A percentile compares a stretch with the other conserved stretches of the same genome.
These are phyloP conservation scores for Alternaria brassicicola DNA, from an alignment of 2,329 filamentous ascomycete genomes.

Conservation along the genomic window DNA sequence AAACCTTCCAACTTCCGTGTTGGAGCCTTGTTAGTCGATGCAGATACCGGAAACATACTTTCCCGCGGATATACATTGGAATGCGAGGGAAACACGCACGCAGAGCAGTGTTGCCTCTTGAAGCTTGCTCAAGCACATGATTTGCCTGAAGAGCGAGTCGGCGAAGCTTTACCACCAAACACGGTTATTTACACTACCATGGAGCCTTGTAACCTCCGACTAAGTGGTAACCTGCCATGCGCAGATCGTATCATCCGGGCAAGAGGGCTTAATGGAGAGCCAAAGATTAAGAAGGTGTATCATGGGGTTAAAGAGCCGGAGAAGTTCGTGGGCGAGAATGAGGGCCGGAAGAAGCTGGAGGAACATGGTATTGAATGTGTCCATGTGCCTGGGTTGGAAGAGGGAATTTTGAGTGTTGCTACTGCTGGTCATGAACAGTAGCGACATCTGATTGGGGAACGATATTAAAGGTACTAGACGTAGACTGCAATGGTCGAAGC, in stretches of 20 bases:
- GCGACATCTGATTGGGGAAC: background rate
- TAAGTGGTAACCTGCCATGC: slow-evolving; percentile 78
- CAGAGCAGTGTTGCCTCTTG: slow-evolving; percentile 87
- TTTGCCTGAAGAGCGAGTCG: slow-evolving; percentile 61
- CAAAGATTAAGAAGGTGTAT: slow-evolving; percentile 76
- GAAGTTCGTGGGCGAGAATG: slow-evolving; percentile 85
- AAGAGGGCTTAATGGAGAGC: slow-evolving; percentile 52
- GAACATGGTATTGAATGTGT: slow-evolving; percentile 75
- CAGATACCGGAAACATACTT: slow-evolving; percentile 64
- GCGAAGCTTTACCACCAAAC: slow-evolving; percentile 58
- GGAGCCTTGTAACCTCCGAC: slow-evolving; percentile 77
- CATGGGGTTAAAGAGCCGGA: slow-evolving; percentile 88
- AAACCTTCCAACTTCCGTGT: slow-evolving; percentile 93
- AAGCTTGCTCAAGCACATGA: slow-evolving; percentile 63
- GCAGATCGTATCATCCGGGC: slow-evolving; percentile 74
- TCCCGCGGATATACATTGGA: slow-evolving; percentile 91
- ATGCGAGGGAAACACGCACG: slow-evolving; percentile 90
- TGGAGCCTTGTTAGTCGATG: slow-evolving; percentile 80
- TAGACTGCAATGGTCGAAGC: background rate
- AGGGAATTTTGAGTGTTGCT: slow-evolving; percentile 80
- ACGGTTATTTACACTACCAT: slow-evolving; percentile 87
- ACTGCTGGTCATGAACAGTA: slow-evolving; percentile 73
- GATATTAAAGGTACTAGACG: background rate
- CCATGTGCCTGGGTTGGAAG: slow-evolving; percentile 75
- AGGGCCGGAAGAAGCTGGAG: slow-evolving; percentile 72